Conservation (phyloP, 805 yeast genomes). For the Maudiozyma barnettii region DNA sequence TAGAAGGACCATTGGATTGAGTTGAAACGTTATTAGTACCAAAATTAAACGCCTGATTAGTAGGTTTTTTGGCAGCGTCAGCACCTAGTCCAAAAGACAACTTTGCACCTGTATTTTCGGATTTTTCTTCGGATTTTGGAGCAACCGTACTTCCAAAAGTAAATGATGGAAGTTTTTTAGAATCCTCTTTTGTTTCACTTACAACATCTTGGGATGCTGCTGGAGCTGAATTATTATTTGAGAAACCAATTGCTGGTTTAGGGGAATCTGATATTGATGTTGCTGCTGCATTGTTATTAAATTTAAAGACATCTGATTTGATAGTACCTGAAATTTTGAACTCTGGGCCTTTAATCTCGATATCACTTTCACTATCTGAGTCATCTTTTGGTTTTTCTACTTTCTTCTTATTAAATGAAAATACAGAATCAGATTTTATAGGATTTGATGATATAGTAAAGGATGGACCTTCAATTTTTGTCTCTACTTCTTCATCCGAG, state of each 20-base stretch:
- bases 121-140: background rate
- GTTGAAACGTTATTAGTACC: slow-evolving; percentile 4
- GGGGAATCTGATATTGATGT: slow-evolving; percentile 6
- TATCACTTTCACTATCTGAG: slow-evolving; percentile 27
- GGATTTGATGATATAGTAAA: slow-evolving; percentile 44
- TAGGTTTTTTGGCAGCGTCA: background rate
- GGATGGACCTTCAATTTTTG: slow-evolving; percentile 65
- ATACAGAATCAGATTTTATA: slow-evolving; percentile 41
- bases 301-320: slow-evolving; percentile 30
- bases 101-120: background rate
- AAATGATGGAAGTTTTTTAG: background rate
- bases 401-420: slow-evolving; percentile 33
- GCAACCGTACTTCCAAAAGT: background rate
- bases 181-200: background rate
- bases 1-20: background rate
- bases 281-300: slow-evolving; percentile 7
- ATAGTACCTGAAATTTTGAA: slow-evolving; percentile 31
- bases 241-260: slow-evolving; percentile 21
- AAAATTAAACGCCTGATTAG: slow-evolving; percentile 19
- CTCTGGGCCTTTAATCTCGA: slow-evolving; percentile 32
- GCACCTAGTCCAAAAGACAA: background rate
- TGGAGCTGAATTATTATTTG: background rate
- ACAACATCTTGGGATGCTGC: background rate
- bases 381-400: slow-evolving; percentile 16
- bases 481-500: slow-evolving; percentile 39